These are phyloP conservation scores for Dionaea muscipula DNA, from an alignment of 179 eudicot genomes.

Conservation along the genomic window DNA sequence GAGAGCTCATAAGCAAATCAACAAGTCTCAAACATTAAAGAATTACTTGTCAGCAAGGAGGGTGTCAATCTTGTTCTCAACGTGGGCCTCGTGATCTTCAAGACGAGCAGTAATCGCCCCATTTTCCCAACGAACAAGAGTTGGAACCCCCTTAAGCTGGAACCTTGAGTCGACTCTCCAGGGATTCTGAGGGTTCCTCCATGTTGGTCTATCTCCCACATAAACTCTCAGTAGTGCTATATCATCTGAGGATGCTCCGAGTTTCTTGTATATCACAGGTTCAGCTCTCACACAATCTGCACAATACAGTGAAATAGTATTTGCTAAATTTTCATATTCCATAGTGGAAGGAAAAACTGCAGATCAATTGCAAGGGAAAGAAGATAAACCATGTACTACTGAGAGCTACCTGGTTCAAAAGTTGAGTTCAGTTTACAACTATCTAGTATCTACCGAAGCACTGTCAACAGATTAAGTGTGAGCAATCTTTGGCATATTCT, in stretches of 20 bases:
- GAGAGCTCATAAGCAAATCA: too few species aligned
- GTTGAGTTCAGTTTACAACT: too few species aligned
- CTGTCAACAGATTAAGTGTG: too few species aligned
- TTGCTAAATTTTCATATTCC: not conserved
- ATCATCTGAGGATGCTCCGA: conserved; percentile 41
- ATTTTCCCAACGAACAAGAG: conserved; percentile 59
- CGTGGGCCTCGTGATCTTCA: conserved; percentile 86
- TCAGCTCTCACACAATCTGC: conserved; percentile 95
- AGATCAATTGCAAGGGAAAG: too few species aligned
- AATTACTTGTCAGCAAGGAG: conserved; percentile 24
- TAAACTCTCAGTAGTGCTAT: conserved; percentile 61
- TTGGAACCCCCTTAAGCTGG: conserved; percentile 79
- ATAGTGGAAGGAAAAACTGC: not conserved
- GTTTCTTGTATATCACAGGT: conserved; percentile 69
- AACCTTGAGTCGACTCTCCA: conserved; percentile 57
- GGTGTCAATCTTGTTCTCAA: conserved; percentile 41
- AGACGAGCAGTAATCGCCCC: conserved; percentile 55
- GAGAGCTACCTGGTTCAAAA: too few species aligned
- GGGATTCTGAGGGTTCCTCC: conserved; percentile 79
- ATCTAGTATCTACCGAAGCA: too few species aligned
- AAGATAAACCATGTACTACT: too few species aligned
- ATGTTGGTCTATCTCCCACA: conserved; percentile 81
- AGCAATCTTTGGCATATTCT: too few species aligned
- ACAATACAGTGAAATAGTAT: not conserved
- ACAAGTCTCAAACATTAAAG: not conserved